Conservation (phyloP, 129 eudicot species). For the Helianthus tuberosus region DNA sequence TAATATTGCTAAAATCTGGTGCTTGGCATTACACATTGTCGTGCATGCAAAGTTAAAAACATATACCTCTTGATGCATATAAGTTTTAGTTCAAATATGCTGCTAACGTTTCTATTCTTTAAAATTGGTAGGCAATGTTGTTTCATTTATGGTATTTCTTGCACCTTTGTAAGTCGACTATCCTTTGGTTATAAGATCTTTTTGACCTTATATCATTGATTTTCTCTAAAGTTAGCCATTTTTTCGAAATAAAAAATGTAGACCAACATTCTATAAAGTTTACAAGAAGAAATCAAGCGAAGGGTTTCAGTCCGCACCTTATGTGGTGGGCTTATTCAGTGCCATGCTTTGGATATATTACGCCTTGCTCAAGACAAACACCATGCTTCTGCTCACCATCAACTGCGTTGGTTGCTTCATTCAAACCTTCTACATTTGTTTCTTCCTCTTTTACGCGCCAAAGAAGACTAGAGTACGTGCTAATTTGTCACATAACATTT, state of each 20-base stretch:
- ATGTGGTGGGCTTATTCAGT: slow-evolving; percentile 68
- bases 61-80: background rate
- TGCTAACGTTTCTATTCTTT: background rate
- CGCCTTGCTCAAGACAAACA: slow-evolving; percentile 31
- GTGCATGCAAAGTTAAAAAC: background rate
- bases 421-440: slow-evolving; percentile 38
- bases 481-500: background rate
- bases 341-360: slow-evolving; percentile 60
- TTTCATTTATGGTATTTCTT: slow-evolving; percentile 1
- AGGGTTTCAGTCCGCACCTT: slow-evolving; percentile 51
- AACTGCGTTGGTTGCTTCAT: slow-evolving; percentile 63
- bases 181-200: slow-evolving; percentile 53
- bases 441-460: slow-evolving; percentile 2
- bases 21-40: background rate
- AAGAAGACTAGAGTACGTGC: slow-evolving; percentile 20
- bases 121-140: background rate
- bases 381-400: slow-evolving; percentile 64
- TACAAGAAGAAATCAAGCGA: slow-evolving; percentile 8
- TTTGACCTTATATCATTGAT: slow-evolving; percentile 12
- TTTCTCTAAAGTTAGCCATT: background rate
- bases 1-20: background rate
- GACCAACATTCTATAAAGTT: background rate
- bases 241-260: background rate
- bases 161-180: slow-evolving; percentile 10
- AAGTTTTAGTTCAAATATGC: background rate